Evolutionary conservation across 169 alveolate species (phyloP), one percentile per base, ranked within the genome.

Genomic region (Plasmodium adleri): DNA sequence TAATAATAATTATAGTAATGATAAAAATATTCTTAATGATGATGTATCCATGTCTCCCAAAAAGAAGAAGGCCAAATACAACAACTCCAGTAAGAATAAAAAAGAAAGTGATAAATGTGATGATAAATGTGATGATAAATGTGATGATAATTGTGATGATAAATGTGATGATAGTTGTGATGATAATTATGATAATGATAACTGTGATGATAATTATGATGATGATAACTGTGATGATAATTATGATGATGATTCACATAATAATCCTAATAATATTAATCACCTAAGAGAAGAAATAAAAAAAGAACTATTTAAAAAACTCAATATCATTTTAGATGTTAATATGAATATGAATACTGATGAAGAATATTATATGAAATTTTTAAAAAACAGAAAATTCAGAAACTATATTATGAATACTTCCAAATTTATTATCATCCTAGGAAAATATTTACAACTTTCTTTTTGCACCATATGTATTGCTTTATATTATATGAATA

Each of bases 401-500:
- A 22, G 56, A 64, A 76, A 63, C 45, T 76, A 76, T 50, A 50
- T 76, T 76, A 24, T 76, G 56, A 76, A 76, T 12, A 45, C 58
- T 3, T 76, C 76, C 6, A 64, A 76, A 1, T 76, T 76, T 76
- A 43, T 76, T 0, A 62, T 76, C 8, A 76, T 76, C 15, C 67
- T 76, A 3, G 88, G 88, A 39, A 76, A 76, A n/a, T 58, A 76
- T 28, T 58, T 76, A 54, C 60, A 66, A 10, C 70, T 76, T 1
- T 76, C 88, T 4, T 45, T 64, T 32, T 62, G 22, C 6, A 76
- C 76, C 54, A 76, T 76, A 47, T n/a, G 76, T 47, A 47, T 76
- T 5, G 88, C 88, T 15, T 56, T 76, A 56, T 49, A 76, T 58
- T 76, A 76, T 15, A 20, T 76, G 52, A 74, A 76, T 50, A 76